Percentiles rank a stretch among this genome's conserved stretches.
These are phyloP conservation scores for Phlebopus sp. DNA, from an alignment of 1,284 basidiomycete species.

Conservation along the genomic window DNA sequence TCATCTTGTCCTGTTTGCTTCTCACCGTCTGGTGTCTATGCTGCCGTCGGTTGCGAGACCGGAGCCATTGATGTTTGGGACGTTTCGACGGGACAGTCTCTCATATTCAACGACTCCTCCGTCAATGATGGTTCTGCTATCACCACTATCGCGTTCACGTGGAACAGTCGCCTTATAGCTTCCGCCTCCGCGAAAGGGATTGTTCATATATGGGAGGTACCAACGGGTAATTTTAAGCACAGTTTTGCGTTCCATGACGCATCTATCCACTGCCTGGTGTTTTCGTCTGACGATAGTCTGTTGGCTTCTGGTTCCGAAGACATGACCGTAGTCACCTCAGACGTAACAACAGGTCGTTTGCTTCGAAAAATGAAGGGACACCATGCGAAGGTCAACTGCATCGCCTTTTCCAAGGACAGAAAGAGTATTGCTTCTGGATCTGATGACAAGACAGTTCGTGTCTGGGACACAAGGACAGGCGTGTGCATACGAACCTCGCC, in stretches of 20 bases:
- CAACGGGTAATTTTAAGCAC: conserved; percentile 2
- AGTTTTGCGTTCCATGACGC: conserved; percentile 12
- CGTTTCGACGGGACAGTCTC: conserved; percentile 15
- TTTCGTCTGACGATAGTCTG: conserved; percentile 11
- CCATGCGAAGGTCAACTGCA: conserved; percentile 10
- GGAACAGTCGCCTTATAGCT: conserved; percentile 10
- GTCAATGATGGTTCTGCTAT: conserved; percentile 8
- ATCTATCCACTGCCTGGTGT: conserved; percentile 12
- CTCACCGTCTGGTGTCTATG: conserved; percentile 19
- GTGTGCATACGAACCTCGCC: conserved; percentile 15
- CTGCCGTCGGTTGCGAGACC: conserved; percentile 20
- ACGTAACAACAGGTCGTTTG: conserved; percentile 9
- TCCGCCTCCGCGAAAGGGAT: conserved; percentile 17
- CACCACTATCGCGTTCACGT: conserved; percentile 13
- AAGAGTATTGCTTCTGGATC: conserved; percentile 20
- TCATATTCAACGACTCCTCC: conserved; percentile 3
- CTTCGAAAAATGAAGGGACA: conserved; percentile 12
- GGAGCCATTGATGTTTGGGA: conserved; percentile 22
- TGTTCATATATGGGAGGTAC: conserved; percentile 15
- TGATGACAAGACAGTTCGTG: conserved; percentile 17
- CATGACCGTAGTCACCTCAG: conserved; percentile 13
- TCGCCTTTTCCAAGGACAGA: conserved; percentile 21
- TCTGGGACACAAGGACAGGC: conserved; percentile 25
- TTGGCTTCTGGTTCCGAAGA: conserved; percentile 25
- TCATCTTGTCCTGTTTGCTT: conserved; percentile 20